These are phyloP conservation scores for Aspergillus chevalieri DNA, from an alignment of 2,329 filamentous ascomycete species.

Conservation along the genomic window DNA sequence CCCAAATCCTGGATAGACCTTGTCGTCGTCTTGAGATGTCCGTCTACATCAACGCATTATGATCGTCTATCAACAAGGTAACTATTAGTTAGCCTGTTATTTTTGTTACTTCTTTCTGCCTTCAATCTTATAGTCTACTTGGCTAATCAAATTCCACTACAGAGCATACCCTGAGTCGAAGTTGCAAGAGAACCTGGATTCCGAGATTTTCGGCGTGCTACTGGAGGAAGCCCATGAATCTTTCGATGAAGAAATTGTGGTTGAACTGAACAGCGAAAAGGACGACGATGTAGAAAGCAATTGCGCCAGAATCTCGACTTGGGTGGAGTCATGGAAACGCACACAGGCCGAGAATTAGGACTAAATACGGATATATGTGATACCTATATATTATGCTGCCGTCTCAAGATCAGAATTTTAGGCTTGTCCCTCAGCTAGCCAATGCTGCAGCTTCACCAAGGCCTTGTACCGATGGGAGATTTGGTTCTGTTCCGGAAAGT, in stretches of 20 bases:
- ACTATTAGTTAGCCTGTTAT: conserved; percentile 8
- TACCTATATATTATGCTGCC: conserved; percentile 6
- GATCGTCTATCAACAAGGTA: conserved; percentile 73
- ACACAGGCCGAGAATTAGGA: conserved; percentile 26
- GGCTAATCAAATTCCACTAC: background rate
- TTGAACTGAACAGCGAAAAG: conserved; percentile 77
- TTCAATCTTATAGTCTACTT: background rate
- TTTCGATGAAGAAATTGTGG: conserved; percentile 80
- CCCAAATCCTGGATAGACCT: conserved; percentile 91
- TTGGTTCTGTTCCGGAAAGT: conserved; percentile 54
- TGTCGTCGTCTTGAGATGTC: conserved; percentile 76
- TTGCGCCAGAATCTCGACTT: conserved; percentile 72
- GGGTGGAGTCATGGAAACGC: conserved; percentile 77
- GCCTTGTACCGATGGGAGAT: conserved; percentile 88
- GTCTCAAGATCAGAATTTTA: conserved; percentile 7
- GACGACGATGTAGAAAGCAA: conserved; percentile 84
- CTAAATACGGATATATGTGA: conserved; percentile 7
- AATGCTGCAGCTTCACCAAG: conserved; percentile 76
- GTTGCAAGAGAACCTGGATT: conserved; percentile 91
- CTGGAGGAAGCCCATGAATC: conserved; percentile 82
- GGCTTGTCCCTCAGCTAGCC: conserved; percentile 54
- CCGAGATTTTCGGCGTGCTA: conserved; percentile 94
- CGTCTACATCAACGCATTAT: conserved; percentile 72
- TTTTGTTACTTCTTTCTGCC: background rate
- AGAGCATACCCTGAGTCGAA: conserved; percentile 81